These are phyloP conservation scores for Ophiostoma tasmaniense DNA, from an alignment of 2,329 filamentous ascomycete genomes.

Conservation along the genomic window DNA sequence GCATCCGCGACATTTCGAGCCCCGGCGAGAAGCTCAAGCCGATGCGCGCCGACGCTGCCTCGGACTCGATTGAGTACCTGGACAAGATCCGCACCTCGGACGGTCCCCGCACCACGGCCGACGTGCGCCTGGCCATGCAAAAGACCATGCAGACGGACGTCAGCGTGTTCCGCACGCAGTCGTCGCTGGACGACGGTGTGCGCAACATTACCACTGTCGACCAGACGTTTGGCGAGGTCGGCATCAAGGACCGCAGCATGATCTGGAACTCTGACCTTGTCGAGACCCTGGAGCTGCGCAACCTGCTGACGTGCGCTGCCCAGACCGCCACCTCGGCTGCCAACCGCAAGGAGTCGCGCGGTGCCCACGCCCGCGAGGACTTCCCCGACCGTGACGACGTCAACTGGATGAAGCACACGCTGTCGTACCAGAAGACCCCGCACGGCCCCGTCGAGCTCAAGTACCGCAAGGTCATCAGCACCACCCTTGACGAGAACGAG, in stretches of 20 bases:
- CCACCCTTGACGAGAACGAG: conserved; percentile 87
- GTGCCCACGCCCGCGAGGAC: conserved; percentile 94
- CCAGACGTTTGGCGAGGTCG: conserved; percentile 67
- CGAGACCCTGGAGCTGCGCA: conserved; percentile 90
- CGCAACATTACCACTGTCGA: conserved; percentile 81
- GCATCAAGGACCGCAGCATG: conserved; percentile 98
- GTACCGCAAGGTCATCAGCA: conserved; percentile 75
- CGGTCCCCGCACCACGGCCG: conserved; percentile 78
- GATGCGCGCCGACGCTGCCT: conserved; percentile 75
- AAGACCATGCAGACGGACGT: conserved; percentile 98
- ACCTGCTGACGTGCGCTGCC: conserved; percentile 88
- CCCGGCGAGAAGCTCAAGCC: conserved; percentile 75
- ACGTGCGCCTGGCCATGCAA: conserved; percentile 88
- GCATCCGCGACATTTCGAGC: conserved; percentile 87
- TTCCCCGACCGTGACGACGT: conserved; percentile 90
- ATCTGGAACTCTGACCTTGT: conserved; percentile 99
- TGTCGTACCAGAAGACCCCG: conserved; percentile 89
- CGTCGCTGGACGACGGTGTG: conserved; percentile 89
- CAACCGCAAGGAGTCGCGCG: conserved; percentile 93
- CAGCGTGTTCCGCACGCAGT: conserved; percentile 90
- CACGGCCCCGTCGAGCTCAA: conserved; percentile 79
- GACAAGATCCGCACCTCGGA: conserved; percentile 78
- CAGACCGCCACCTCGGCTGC: conserved; percentile 89
- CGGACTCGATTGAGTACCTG: conserved; percentile 75
- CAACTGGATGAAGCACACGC: conserved; percentile 99